Evolutionary conservation across 2,329 filamentous ascomycete genomes (phyloP), one percentile per base, ranked within the genome.

Genomic region (Colletotrichum sp.): DNA sequence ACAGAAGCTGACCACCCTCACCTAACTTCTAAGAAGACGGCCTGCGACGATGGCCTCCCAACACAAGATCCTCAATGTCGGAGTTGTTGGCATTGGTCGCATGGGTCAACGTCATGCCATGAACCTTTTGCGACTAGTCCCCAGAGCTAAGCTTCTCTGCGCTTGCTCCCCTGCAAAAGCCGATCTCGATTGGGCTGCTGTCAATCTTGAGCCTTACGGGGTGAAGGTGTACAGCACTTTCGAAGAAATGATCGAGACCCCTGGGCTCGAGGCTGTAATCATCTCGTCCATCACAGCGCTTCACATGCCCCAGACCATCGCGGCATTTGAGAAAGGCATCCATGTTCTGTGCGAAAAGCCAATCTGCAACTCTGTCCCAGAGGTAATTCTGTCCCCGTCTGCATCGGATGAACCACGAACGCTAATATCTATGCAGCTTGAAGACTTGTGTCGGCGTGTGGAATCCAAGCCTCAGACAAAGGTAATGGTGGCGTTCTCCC

Each of bases 341-440:
- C 90, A 92, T 79, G 90, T 92, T 0, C 82, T 92, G 21, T 92
- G 90, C 79, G 90, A 92, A 84, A 92, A 92, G 84, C 90, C 90
- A 2, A 80, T 92, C 34, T 89, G 87, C 57, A 93, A 91, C 2
- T 89, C 86, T 75, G 85, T 92, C 16, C 90, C 92, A 78, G 85
- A 92, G 70, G 91, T 92, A 83, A 59, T 28, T 10, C 13, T 59
- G 24, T 7, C 44, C 8, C 44, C 44, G 12, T 21, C n/a, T 52
- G 44, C 44, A 52, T 21, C 6, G 12, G 44, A 52, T 52, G 44
- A 52, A 52, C 44, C 44, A 8, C 10, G 2, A 52, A 21, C 6
- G 44, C 44, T 52, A 13, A 52, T 52, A 0, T 28, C 5, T 9
- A 21, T 10, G 13, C 18, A 69, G 66, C 32, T 69, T 6, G 49